Evolutionary conservation across 2,329 filamentous ascomycete genomes (phyloP), one percentile per base, ranked within the genome.

Genomic region (Ophiocordyceps camponoti-floridani): DNA sequence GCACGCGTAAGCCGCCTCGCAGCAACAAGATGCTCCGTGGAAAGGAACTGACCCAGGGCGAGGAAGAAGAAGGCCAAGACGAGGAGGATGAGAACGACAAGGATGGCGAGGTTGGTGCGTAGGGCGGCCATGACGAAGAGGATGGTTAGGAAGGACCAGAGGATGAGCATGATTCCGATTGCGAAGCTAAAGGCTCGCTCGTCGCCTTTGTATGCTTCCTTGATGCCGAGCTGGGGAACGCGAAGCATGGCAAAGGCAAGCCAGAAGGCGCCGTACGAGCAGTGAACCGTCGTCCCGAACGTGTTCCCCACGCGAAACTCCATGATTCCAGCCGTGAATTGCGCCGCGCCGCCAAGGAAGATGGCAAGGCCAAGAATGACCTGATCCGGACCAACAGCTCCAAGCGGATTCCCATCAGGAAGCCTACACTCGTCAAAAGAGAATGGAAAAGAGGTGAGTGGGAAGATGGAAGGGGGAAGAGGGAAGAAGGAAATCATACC

Each of bases 261-360:
- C 74, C 73, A 78, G 62, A 78, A 78, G 47, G 73, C 72, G 46
- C 73, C 73, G 54, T 77, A 79, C 3, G 70, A 75, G 40, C 69
- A 72, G 47, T 77, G 71, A 9, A 75, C 70, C 7, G 73, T 77
- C 28, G 72, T 72, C 64, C 73, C 75, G 44, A 77, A 77, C 11
- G 73, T 77, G 61, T 77, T 78, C n/a, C 74, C 74, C 10, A 74
- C 64, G 12, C 58, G 57, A 47, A 67, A 67, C 50, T 67, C 58
- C 58, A 67, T 63, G 26, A 83, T 80, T 54, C 79, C 79, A 42
- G 77, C 76, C 44, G 81, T 62, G 54, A 82, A 62, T 58, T 83
- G 79, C n/a, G 81, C 70, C 8, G 80, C 63, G 47, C 79, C 79
- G 57, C 79, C 79, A 57, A 82, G 81, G 44, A 62, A 62, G 44